A percentile compares a stretch with the other conserved stretches of the same genome.
Evolutionary conservation across 2,329 filamentous ascomycete species (phyloP).

Genomic region (Ophiosphaerella herpotricha): DNA sequence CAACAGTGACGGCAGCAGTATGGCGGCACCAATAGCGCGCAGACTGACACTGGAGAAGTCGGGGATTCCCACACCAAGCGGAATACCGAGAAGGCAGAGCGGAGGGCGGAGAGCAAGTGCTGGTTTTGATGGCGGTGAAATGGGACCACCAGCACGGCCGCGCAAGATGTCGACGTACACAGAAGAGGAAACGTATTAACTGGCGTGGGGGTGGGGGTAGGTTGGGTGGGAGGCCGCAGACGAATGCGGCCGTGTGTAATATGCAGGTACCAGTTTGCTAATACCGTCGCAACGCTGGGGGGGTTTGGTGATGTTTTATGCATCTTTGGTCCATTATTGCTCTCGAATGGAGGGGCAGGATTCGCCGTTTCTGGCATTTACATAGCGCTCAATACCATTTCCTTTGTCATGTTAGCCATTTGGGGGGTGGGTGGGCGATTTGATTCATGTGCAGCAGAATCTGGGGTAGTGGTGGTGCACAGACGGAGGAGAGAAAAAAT

Average conservation of each 20-base stretch:
- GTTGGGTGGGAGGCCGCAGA: constrained; percentile 4
- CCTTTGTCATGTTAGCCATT: constrained; percentile 28
- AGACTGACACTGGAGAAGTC: constrained; percentile 52
- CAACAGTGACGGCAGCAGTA: constrained; percentile 42
- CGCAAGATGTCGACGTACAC: constrained; percentile 57
- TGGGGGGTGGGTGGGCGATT: background rate
- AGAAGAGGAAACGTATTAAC: constrained; percentile 63
- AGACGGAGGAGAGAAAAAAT: constrained; percentile 23
- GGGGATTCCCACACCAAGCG: constrained; percentile 56
- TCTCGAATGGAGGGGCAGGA: constrained; percentile 8
- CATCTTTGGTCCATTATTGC: constrained; percentile 8
- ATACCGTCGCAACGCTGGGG: background rate
- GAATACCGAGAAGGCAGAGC: constrained; percentile 58
- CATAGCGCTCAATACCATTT: constrained; percentile 36
- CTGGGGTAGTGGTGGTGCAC: constrained; percentile 20
- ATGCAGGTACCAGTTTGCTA: constrained; percentile 12
- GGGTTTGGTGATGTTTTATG: constrained; percentile 1
- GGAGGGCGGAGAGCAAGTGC: constrained; percentile 49
- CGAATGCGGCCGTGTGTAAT: constrained; percentile 8
- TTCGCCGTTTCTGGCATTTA: constrained; percentile 16
- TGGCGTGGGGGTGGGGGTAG: constrained; percentile 4
- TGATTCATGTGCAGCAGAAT: constrained; percentile 4
- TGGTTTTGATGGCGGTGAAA: constrained; percentile 49
- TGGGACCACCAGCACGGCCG: constrained; percentile 53
- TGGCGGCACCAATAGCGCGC: constrained; percentile 51